Conservation (phyloP, 208 protist genomes). For the Crithidia acanthocephali region DNA sequence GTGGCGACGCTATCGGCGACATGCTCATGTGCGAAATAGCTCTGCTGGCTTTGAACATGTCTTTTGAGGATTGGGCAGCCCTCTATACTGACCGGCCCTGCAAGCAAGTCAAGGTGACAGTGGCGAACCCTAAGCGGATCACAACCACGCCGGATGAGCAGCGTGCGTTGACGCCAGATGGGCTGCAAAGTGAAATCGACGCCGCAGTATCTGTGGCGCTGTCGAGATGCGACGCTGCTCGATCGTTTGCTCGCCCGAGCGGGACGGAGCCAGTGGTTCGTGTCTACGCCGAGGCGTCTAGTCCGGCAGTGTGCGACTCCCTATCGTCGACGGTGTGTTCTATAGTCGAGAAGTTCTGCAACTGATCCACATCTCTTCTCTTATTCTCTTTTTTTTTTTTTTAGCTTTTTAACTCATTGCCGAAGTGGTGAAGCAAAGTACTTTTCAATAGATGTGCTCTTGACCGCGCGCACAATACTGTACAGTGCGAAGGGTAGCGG, state of each 20-base stretch:
- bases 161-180: conserved; percentile 51
- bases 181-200: conserved; percentile 88
- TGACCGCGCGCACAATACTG: too few relatives aligned
- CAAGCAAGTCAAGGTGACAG: conserved; percentile 58
- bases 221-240: conserved; percentile 22
- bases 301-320: conserved; percentile 29
- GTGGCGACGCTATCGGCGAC: conserved; percentile 89
- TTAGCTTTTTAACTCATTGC: conserved; percentile 1
- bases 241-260: conserved; percentile 93
- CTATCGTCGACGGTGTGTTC: conserved; percentile 41
- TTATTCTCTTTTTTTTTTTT: conserved; percentile 19
- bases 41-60: conserved; percentile 44
- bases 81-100: conserved; percentile 74
- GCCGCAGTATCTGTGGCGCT: conserved; percentile 42
- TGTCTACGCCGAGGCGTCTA: conserved; percentile 85
- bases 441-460: too few relatives aligned
- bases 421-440: too few relatives aligned
- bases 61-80: conserved; percentile 44
- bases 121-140: conserved; percentile 59
- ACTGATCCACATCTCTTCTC: neutral
- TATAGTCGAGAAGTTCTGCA: conserved; percentile 53
- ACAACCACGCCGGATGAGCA: conserved; percentile 79
- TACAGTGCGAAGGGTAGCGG: too few relatives aligned
- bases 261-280: conserved; percentile 96
- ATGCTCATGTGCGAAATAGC: conserved; percentile 77